Evolutionary conservation across 192 early-diverging fungal genomes (phyloP), one percentile per base, ranked within the genome.

Genomic region (Obelidium mucronatum): DNA sequence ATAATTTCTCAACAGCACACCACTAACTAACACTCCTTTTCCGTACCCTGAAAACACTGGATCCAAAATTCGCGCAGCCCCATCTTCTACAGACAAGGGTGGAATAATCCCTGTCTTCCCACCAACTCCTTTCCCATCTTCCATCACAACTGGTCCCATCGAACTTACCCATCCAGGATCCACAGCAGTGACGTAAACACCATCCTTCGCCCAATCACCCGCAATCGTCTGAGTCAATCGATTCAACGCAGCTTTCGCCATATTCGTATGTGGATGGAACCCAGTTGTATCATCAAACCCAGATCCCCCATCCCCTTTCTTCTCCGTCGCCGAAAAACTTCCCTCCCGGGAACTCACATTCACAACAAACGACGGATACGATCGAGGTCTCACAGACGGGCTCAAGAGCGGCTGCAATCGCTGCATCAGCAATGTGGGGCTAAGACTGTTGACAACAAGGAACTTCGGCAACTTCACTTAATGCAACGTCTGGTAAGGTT

Each of bases 211-310:
- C 51, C 53, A 67, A 28, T 62, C 51, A 0, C 24, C 70, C 22
- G 74, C 74, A 75, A 62, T 67, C 2, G 74, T 75, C 24, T 69
- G 64, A 3, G 74, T 75, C 31, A 75, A 28, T 33, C 67, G 13
- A 39, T 75, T 75, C 63, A 75, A 72, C 22, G 74, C 74, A 30
- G 66, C 66, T 51, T 75, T 75, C 2, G 74, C 74, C 74, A 75
- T 75, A 39, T 75, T 75, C 26, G 74, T 75, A 33, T 75, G 74
- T 17, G 74, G 74, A 44, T 75, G 74, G 17, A 52, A 15, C 22
- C 74, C 63, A 37, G 52, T 65, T 74, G 51, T 51, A 39, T 66
- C 67, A 37, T 69, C 68, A 26, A 56, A 62, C 19, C 67, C 67
- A 26, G 31, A 39, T 2, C 39, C 73, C 1, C 24, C 48, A 37